A percentile compares a stretch with the other conserved stretches of the same genome.
Conservation (phyloP, 228 moss, liverwort and hornwort genomes). For the Sphagnum fallax region DNA sequence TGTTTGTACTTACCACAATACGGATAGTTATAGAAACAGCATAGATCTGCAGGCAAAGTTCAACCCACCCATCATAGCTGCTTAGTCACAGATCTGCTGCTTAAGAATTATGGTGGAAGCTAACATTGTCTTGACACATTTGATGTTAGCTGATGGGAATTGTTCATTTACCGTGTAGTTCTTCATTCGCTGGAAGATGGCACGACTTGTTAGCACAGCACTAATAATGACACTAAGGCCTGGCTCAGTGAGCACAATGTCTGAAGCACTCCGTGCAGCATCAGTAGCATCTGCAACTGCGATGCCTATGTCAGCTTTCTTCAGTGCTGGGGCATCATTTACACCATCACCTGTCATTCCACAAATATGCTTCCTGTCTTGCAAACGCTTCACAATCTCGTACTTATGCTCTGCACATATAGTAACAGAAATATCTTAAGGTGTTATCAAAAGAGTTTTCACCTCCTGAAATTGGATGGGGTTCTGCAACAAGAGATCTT, state of each 20-base stretch:
- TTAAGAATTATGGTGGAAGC: too few relatives aligned
- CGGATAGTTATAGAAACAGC: constrained; percentile 62
- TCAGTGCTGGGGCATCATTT: constrained; percentile 55
- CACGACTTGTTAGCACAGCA: constrained; percentile 54
- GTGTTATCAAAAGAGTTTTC: background rate
- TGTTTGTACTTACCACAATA: constrained; percentile 30
- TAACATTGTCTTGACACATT: too few relatives aligned
- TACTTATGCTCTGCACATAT: constrained; percentile 45
- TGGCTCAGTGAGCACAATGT: constrained; percentile 53
- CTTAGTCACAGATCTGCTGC: too few relatives aligned
- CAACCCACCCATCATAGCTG: background rate
- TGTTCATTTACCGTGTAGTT: constrained; percentile 33
- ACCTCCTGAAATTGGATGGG: too few relatives aligned
- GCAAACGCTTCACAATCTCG: constrained; percentile 44
- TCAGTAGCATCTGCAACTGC: constrained; percentile 58
- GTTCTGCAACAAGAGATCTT: too few relatives aligned
- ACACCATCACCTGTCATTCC: constrained; percentile 67
- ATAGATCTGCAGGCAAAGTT: constrained; percentile 27
- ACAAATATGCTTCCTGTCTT: constrained; percentile 50
- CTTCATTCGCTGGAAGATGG: constrained; percentile 65
- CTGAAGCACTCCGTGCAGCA: constrained; percentile 52
- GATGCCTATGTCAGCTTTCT: constrained; percentile 60
- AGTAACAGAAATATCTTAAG: background rate
- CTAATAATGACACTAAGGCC: constrained; percentile 56
- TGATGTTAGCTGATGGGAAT: too few relatives aligned